phyloP scores from a whole-genome alignment of 768 basidiomycete species.

The Boletus eberwhitei region DNA sequence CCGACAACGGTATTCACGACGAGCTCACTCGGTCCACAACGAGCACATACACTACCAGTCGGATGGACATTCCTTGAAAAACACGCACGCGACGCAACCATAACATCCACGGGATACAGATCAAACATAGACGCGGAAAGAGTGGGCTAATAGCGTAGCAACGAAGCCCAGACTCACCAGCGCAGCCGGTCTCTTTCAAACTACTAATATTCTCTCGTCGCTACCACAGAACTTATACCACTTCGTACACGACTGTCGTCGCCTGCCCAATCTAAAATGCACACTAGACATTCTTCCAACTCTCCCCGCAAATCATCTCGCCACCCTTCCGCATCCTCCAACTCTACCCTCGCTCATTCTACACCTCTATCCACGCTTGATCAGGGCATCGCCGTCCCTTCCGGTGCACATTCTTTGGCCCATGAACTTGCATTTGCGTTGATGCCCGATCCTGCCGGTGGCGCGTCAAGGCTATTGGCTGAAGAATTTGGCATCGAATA shows the following conservation, averaged over 20 bases:
- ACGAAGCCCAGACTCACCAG: not conserved
- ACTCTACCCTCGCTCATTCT: conserved; percentile 19
- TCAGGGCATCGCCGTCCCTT: conserved; percentile 28
- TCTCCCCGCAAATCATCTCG: conserved; percentile 30
- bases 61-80: conserved; percentile 30
- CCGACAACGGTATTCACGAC: not conserved
- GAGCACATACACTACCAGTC: conserved; percentile 10
- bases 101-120: conserved; percentile 1
- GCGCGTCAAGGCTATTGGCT: conserved; percentile 67
- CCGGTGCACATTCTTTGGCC: conserved; percentile 62
- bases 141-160: conserved; percentile 1
- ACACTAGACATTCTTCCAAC: conserved; percentile 25
- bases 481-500: conserved; percentile 91
- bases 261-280: conserved; percentile 16
- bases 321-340: conserved; percentile 26
- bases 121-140: conserved; percentile 2
- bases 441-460: conserved; percentile 80
- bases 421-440: conserved; percentile 85
- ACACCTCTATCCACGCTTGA: conserved; percentile 32
- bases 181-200: conserved; percentile 14
- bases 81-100: conserved; percentile 6
- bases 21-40: not conserved
- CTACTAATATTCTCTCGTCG: conserved; percentile 1
- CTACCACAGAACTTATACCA: conserved; percentile 12
- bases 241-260: not conserved